Base-by-base conservation (phyloP, 2,329 filamentous ascomycete genomes). In the Aspergillus sp. region DNA sequence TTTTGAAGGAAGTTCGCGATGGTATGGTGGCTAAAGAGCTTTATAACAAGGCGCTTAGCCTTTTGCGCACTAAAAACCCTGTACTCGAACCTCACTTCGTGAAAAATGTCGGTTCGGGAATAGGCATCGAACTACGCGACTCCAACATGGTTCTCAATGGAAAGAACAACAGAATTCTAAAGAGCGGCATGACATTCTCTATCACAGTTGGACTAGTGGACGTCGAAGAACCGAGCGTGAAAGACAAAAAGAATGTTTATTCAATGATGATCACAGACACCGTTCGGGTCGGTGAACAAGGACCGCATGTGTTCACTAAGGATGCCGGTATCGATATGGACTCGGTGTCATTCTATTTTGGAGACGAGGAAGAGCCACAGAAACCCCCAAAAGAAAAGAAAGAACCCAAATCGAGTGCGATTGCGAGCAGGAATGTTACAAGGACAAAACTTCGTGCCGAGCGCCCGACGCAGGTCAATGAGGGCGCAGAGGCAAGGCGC, bases 331-430 rank as follows among this genome's bases (percentile, higher is more conserved):
- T 90, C 26, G 93, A 96, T 69, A 85, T 96, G 58, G 95, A 98
- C 68, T 92, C 92, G 4, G 93, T 93, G 39, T 96, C 93, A 0
- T 99, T 99, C 81, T 98, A 97, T 78, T 99, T 99, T 81, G 96
- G 96, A 71, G 93, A 98, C 65, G 92, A 96, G 60, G 91, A 96
- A 62, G 78, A 80, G 70, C 90, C 96, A 64, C 86, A 91, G 62
- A 87, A 91, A 73, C 89, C 90, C 32, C 84, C 89, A 9, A 89
- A 91, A n/a, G 96, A 95, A 69, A 81, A 83, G 65, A 96, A 96
- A 76, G 87, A 93, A 66, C 81, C 86, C 0, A 86, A 89, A 43
- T 89, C 95, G 8, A 92, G 91, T 56, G 92, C 93, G 26, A 89
- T 97, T 58, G 92, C 93, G 22, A 90, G 91, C 53, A 96, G 93